phyloP scores from a whole-genome alignment of 192 early-diverging fungal genomes.

The Umbelopsis sp. region DNA sequence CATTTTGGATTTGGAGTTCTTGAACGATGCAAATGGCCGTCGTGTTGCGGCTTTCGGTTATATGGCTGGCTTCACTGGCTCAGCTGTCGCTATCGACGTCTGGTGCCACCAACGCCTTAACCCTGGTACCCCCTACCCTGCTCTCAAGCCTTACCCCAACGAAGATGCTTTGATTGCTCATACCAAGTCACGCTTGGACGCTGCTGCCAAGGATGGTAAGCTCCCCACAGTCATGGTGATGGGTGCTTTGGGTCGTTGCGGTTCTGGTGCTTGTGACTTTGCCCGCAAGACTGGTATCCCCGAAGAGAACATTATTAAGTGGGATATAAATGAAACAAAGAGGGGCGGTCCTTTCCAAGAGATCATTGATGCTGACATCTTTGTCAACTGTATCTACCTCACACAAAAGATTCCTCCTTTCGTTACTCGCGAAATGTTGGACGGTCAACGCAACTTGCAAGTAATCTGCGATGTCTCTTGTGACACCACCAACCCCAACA shows the following conservation, averaged over 20 bases:
- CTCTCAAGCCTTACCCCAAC: conserved; percentile 82
- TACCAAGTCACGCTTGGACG: conserved; percentile 63
- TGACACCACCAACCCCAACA: conserved; percentile 97
- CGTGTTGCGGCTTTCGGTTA: conserved; percentile 98
- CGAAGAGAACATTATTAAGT: conserved; percentile 85
- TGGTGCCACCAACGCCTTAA: conserved; percentile 83
- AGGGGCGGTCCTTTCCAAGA: conserved; percentile 91
- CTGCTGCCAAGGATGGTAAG: conserved; percentile 60
- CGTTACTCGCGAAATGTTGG: conserved; percentile 81
- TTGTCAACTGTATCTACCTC: conserved; percentile 99
- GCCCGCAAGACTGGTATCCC: conserved; percentile 82
- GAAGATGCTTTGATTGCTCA: conserved; percentile 77
- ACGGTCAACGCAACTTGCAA: conserved; percentile 69
- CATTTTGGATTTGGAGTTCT: conserved; percentile 94
- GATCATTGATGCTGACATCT: conserved; percentile 85
- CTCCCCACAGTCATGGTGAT: conserved; percentile 93
- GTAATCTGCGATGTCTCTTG: conserved; percentile 95
- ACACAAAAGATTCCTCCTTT: conserved; percentile 92
- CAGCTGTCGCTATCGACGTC: conserved; percentile 88
- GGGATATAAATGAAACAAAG: conserved; percentile 96
- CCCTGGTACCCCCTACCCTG: conserved; percentile 62
- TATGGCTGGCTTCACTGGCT: conserved; percentile 94
- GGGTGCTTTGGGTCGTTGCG: conserved; percentile 96
- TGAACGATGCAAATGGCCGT: conserved; percentile 80
- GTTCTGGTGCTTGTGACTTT: conserved; percentile 85